Percentiles rank a stretch among this genome's conserved stretches.
Evolutionary conservation across 129 eudicot species (phyloP).

Genomic region (Chrysanthemum makinoi): DNA sequence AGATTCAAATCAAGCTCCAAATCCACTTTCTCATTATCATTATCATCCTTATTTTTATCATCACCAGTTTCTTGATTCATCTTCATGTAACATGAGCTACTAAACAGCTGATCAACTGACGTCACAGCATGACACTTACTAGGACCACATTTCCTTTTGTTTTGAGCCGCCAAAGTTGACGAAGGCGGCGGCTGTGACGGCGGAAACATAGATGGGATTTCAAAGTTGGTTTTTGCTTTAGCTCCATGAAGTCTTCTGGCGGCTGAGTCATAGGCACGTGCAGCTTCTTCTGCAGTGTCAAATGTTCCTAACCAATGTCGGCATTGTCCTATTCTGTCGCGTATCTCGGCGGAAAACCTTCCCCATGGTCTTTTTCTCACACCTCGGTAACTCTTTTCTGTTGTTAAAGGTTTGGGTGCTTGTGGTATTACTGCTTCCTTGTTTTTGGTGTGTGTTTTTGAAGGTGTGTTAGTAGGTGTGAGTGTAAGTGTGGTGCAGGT

Average conservation of each 20-base stretch:
- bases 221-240: slow-evolving; percentile 73
- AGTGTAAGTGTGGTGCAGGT: neutral
- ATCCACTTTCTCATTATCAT: neutral
- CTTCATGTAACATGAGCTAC: slow-evolving; percentile 19
- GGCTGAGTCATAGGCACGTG: slow-evolving; percentile 90
- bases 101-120: slow-evolving; percentile 56
- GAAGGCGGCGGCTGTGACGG: neutral
- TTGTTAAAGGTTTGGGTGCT: too few relatives aligned
- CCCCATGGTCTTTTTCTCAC: slow-evolving; percentile 97
- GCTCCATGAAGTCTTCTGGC: slow-evolving; percentile 79
- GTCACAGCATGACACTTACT: slow-evolving; percentile 43
- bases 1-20: slow-evolving; percentile 36
- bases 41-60: neutral
- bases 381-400: slow-evolving; percentile 62
- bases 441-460: neutral
- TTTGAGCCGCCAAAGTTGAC: slow-evolving; percentile 7
- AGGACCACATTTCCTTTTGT: neutral
- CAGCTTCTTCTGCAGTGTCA: slow-evolving; percentile 89
- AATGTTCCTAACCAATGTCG: slow-evolving; percentile 95
- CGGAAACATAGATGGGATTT: slow-evolving; percentile 60
- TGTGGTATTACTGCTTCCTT: too few relatives aligned
- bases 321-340: slow-evolving; percentile 83
- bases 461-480: neutral
- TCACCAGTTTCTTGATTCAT: neutral
- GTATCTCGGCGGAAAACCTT: slow-evolving; percentile 94